phyloP scores from a whole-genome alignment of 176 grass and related monocot species.

The Cenchrus americanus region DNA sequence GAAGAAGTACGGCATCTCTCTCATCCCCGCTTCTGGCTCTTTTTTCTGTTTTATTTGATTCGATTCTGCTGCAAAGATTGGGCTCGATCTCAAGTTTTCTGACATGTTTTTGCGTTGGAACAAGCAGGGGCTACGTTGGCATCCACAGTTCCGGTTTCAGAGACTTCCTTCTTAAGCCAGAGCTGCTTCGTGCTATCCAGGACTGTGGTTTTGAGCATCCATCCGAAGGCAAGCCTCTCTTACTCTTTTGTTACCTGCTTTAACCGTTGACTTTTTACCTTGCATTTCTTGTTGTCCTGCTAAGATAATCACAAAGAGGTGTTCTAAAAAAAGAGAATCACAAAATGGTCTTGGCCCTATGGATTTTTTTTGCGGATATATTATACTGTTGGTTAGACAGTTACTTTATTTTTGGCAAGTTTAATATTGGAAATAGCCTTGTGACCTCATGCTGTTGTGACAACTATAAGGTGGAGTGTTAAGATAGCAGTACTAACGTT shows the following conservation, averaged over 20 bases:
- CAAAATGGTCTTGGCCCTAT: no score
- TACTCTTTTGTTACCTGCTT: not conserved
- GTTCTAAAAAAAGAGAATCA: not conserved
- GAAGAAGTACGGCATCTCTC: constrained; percentile 63
- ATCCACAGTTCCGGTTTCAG: constrained; percentile 99
- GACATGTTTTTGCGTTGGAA: not conserved
- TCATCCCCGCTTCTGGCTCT: not conserved
- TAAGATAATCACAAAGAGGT: not conserved
- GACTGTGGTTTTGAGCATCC: constrained; percentile 99
- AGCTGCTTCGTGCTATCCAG: constrained; percentile 92
- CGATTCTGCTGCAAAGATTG: not conserved
- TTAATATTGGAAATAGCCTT: not conserved
- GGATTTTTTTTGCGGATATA: not conserved
- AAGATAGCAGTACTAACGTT: not conserved
- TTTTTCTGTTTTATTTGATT: not conserved
- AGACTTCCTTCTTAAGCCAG: constrained; percentile 98
- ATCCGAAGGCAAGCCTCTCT: constrained; percentile 80
- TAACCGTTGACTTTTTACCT: not conserved
- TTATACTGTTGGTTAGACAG: no score
- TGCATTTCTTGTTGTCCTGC: not conserved
- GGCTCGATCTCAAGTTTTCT: constrained; percentile 14
- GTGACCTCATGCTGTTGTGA: not conserved
- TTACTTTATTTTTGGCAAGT: no score
- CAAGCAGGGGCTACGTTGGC: constrained; percentile 86
- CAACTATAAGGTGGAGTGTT: not conserved